phyloP scores from a whole-genome alignment of 1,139 yeast genomes.

The Kodamaea arcana region DNA sequence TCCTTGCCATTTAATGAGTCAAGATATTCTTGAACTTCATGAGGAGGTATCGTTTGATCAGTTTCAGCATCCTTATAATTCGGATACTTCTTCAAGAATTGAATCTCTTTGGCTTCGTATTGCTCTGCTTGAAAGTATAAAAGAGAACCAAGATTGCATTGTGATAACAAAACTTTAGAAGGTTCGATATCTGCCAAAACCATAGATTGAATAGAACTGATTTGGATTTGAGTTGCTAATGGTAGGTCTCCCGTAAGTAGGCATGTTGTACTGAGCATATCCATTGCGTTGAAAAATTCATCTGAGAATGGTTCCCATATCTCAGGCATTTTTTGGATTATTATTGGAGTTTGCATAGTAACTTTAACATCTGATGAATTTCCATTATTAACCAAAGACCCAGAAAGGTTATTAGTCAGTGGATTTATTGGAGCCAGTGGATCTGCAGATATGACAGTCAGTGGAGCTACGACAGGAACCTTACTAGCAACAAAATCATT shows the following conservation, averaged over 20 bases:
- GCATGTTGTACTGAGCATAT: slow-evolving; percentile 63
- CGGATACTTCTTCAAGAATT: slow-evolving; percentile 22
- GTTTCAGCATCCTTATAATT: slow-evolving; percentile 9
- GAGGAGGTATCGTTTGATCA: slow-evolving; percentile 9
- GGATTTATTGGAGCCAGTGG: no score
- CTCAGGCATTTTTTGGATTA: slow-evolving; percentile 28
- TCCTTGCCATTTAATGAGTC: slow-evolving; percentile 27
- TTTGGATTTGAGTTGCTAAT: slow-evolving; percentile 59
- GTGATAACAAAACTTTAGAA: slow-evolving; percentile 59
- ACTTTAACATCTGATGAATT: not conserved
- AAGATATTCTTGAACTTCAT: slow-evolving; percentile 16
- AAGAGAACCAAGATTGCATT: slow-evolving; percentile 70
- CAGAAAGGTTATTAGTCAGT: not conserved
- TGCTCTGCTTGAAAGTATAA: slow-evolving; percentile 69
- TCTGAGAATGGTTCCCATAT: slow-evolving; percentile 72
- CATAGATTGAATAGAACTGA: slow-evolving; percentile 72
- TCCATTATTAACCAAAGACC: not conserved
- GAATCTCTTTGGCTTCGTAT: slow-evolving; percentile 48
- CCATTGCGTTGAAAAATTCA: slow-evolving; percentile 72
- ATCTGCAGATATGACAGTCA: slow-evolving; percentile 3
- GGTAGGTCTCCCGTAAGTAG: slow-evolving; percentile 63
- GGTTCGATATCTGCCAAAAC: slow-evolving; percentile 64
- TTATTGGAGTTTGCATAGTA: slow-evolving; percentile 1
- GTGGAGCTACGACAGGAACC: not conserved
- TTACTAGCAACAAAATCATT: not conserved